Evolutionary conservation across 2,329 filamentous ascomycete species (phyloP), one percentile per base, ranked within the genome.

Genomic region (Grosmannia huntii): DNA sequence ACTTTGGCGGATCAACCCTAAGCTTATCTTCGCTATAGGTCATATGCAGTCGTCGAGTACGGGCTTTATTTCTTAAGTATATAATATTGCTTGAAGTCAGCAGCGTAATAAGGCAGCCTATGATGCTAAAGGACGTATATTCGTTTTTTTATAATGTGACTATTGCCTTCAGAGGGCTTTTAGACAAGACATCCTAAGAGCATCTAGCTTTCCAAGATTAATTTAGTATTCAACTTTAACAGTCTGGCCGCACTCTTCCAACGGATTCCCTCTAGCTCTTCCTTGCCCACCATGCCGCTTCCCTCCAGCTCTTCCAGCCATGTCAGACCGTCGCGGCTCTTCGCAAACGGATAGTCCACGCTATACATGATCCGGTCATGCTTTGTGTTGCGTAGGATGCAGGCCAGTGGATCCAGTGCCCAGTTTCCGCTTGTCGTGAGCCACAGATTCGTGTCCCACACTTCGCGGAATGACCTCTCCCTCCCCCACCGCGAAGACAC

Each of bases 361-460:
- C 76, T 81, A 63, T 78, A 83, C 64, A 84, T 58, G 1, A 84
- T 72, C 16, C 71, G 71, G 27, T 81, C 77, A n/a, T 73, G 69
- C 21, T 68, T 70, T 2, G 74, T 79, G 7, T 74, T 75, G 58
- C 72, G 61, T 53, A 76, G 59, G 7, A 77, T 64, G 56, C 70
- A 73, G 2, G 71, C 71, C 68, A 83, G 63, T 5, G 74, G 76
- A 57, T 69, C 71, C 21, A 82, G 60, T 31, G 73, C 73, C 66
- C 76, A 81, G 58, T 76, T 73, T 2, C 80, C 80, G 56, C 73
- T 77, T 2, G 79, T 82, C 1, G 80, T 82, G 28, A 84, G 66
- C 75, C 77, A 83, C 12, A 83, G 68, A 59, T 84, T 84, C 59
- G 74, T 68, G 53, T 76, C 72, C 72, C 76, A 84, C 2, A 82